Percentiles rank a stretch among this genome's conserved stretches.
Conservation (phyloP, 1,284 basidiomycete species). For the Bjerkandera adusta region DNA sequence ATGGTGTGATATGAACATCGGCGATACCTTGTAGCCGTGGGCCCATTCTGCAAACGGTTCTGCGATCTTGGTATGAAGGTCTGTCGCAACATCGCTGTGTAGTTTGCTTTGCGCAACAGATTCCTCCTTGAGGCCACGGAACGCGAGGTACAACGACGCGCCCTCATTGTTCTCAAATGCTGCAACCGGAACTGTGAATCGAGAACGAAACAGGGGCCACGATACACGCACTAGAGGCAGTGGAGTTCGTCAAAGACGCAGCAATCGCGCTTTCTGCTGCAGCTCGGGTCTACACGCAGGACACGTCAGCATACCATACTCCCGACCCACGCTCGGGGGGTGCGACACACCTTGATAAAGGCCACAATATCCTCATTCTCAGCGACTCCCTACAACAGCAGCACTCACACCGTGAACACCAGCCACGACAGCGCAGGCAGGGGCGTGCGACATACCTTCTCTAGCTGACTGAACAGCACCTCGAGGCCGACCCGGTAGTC, state of each 20-base stretch:
- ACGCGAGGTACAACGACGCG: conserved; percentile 73
- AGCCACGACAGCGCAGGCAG: conserved; percentile 6
- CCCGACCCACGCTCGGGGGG: not conserved
- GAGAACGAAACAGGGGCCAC: not conserved
- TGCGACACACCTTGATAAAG: conserved; percentile 70
- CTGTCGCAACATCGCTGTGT: conserved; percentile 64
- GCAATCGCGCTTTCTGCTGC: conserved; percentile 62
- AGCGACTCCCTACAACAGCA: conserved; percentile 53
- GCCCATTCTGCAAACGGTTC: conserved; percentile 80
- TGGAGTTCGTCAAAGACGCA: conserved; percentile 51
- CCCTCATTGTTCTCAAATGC: conserved; percentile 80
- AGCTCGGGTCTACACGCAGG: conserved; percentile 53
- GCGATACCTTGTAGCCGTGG: conserved; percentile 55
- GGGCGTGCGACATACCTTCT: conserved; percentile 75
- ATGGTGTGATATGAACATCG: not conserved
- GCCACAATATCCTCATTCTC: conserved; percentile 82
- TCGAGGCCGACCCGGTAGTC: conserved; percentile 84
- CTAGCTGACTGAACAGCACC: conserved; percentile 72
- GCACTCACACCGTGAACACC: conserved; percentile 7
- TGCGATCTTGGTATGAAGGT: conserved; percentile 64
- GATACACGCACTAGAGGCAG: conserved; percentile 46
- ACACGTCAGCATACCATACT: conserved; percentile 12
- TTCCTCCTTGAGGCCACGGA: conserved; percentile 76
- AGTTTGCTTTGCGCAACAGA: conserved; percentile 62
- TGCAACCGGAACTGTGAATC: conserved; percentile 8